Evolutionary conservation across 179 eudicot species (phyloP).

Genomic region (Heliamphora pulchella): DNA sequence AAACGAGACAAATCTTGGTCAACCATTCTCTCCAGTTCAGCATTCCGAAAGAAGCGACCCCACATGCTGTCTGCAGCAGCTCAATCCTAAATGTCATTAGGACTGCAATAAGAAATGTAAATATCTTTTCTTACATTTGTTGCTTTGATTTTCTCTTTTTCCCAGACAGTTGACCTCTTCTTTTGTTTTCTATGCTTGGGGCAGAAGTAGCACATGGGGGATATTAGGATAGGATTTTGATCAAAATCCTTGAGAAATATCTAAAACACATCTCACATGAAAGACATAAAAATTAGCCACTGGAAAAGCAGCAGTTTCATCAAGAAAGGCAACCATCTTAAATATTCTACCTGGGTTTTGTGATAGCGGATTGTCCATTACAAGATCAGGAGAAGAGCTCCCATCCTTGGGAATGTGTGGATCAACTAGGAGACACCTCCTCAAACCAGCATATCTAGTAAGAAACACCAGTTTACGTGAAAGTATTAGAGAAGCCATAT

Average conservation of each 20-base stretch:
- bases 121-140: neutral
- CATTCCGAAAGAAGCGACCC: constrained; percentile 90
- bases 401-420: constrained; percentile 60
- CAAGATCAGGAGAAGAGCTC: constrained; percentile 51
- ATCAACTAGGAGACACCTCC: constrained; percentile 71
- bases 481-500: constrained; percentile 3
- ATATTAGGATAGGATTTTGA: neutral
- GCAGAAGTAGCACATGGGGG: too few species aligned
- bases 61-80: constrained; percentile 76
- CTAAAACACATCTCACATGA: neutral
- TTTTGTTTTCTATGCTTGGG: neutral
- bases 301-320: neutral
- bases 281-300: neutral
- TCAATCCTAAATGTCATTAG: neutral
- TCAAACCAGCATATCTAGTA: constrained; percentile 69
- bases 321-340: neutral
- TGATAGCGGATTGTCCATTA: constrained; percentile 83
- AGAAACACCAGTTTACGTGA: constrained; percentile 13
- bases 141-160: too few species aligned
- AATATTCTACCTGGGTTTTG: constrained; percentile 71
- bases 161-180: too few species aligned
- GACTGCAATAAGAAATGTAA: neutral
- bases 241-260: neutral
- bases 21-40: constrained; percentile 88
- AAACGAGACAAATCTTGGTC: constrained; percentile 94